A percentile compares a stretch with the other conserved stretches of the same genome.
Conservation (phyloP, 2,329 filamentous ascomycete species). For the Ophiostoma fasciatum region DNA sequence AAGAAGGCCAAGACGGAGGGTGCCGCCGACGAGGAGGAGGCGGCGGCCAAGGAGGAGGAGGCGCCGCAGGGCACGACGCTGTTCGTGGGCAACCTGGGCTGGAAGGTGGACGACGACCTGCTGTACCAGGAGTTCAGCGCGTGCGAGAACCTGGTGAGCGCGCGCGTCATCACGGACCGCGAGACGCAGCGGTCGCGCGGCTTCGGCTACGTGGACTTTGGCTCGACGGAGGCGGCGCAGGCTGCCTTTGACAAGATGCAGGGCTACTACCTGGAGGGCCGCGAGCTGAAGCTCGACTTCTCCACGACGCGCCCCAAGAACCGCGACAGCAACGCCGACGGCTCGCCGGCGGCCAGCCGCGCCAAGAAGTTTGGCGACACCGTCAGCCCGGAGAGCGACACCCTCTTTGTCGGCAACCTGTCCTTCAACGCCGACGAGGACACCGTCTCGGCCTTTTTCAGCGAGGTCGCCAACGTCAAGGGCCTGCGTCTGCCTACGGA, state of each 20-base stretch:
- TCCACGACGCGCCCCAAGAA: slow-evolving; percentile 17
- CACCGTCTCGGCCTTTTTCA: slow-evolving; percentile 58
- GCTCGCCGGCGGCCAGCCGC: slow-evolving; percentile 45
- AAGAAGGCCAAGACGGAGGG: slow-evolving; percentile 57
- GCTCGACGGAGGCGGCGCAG: slow-evolving; percentile 34
- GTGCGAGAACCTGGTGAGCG: slow-evolving; percentile 56
- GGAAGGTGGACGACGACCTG: slow-evolving; percentile 76
- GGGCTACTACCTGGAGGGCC: slow-evolving; percentile 21
- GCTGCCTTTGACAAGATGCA: slow-evolving; percentile 25
- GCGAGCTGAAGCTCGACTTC: slow-evolving; percentile 26
- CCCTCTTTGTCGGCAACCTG: slow-evolving; percentile 84
- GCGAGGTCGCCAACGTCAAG: slow-evolving; percentile 52
- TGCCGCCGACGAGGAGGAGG: slow-evolving; percentile 15
- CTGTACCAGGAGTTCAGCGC: slow-evolving; percentile 69
- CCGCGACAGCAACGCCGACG: slow-evolving; percentile 11
- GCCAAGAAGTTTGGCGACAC: slow-evolving; percentile 62
- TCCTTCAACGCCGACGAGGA: slow-evolving; percentile 74
- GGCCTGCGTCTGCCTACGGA: slow-evolving; percentile 83
- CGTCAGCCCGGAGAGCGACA: slow-evolving; percentile 66
- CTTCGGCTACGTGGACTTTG: slow-evolving; percentile 88
- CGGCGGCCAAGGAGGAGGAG: slow-evolving; percentile 13
- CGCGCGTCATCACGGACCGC: slow-evolving; percentile 73
- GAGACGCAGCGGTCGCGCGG: slow-evolving; percentile 72
- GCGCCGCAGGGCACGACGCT: slow-evolving; percentile 40
- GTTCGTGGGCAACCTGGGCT: slow-evolving; percentile 82